Evolutionary conservation across 2,329 filamentous ascomycete species (phyloP).

Genomic region (Penicillium palitans): DNA sequence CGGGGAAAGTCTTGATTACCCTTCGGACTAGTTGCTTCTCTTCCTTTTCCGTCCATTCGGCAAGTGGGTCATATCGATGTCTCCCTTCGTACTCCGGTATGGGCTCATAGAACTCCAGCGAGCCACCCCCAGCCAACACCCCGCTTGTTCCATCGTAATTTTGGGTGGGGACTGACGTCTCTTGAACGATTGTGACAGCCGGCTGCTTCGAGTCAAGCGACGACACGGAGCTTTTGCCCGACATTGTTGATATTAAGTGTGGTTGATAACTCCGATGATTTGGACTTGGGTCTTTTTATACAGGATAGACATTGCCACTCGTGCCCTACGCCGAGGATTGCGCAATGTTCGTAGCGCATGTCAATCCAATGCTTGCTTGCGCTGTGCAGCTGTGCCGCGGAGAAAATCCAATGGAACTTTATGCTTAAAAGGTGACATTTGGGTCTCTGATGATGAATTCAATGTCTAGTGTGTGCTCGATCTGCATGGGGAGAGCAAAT

Average conservation of each 20-base stretch:
- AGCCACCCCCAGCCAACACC: constrained; percentile 1
- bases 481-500: neutral
- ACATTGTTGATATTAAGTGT: neutral
- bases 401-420: neutral
- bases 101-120: constrained; percentile 17
- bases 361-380: neutral
- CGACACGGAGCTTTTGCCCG: neutral
- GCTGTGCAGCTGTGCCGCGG: neutral
- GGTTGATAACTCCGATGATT: too few species aligned
- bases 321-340: constrained; percentile 2
- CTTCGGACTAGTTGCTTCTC: constrained; percentile 50
- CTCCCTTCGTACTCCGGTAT: constrained; percentile 32
- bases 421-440: neutral
- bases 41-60: constrained; percentile 39
- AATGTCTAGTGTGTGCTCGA: neutral
- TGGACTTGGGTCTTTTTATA: neutral
- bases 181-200: neutral
- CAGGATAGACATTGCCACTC: neutral
- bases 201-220: constrained; percentile 2
- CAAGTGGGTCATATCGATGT: constrained; percentile 29
- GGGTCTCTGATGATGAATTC: neutral
- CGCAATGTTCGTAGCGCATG: neutral
- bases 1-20: constrained; percentile 30
- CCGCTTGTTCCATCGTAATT: neutral
- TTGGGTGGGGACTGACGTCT: neutral